Evolutionary conservation across 2,329 filamentous ascomycete genomes (phyloP).

Genomic region (Sporothrix variecibatus): DNA sequence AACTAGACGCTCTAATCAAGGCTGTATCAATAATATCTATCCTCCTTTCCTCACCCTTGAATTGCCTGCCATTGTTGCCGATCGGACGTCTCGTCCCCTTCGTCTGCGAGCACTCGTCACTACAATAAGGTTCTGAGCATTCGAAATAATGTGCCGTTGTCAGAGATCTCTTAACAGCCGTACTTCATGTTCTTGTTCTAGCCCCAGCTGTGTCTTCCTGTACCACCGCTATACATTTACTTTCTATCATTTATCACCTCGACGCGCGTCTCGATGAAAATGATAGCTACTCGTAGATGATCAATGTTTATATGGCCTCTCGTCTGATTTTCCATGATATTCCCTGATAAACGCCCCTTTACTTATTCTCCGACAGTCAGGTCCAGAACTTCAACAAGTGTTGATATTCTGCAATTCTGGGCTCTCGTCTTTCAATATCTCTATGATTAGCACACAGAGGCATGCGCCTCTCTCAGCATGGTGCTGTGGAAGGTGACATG

Average conservation of each 20-base stretch:
- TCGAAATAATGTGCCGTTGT: slow-evolving; percentile 5
- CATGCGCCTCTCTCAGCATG: not conserved
- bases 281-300: not conserved
- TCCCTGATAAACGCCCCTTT: not conserved
- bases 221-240: not conserved
- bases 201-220: not conserved
- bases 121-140: not conserved
- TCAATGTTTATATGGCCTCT: not conserved
- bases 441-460: not conserved
- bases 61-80: not conserved
- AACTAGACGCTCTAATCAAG: not conserved
- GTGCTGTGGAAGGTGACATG: not conserved
- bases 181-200: not conserved
- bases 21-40: not conserved
- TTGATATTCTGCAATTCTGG: not conserved
- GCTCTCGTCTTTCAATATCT: not conserved
- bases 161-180: not conserved
- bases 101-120: not conserved
- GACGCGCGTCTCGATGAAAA: not conserved
- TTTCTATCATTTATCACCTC: not conserved
- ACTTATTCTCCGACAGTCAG: not conserved
- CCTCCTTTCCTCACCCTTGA: not conserved
- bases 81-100: slow-evolving; percentile 7
- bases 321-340: slow-evolving; percentile 10
- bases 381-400: not conserved